phyloP scores from a whole-genome alignment of 306 rosid species.

The Vachellia pachyceras region DNA sequence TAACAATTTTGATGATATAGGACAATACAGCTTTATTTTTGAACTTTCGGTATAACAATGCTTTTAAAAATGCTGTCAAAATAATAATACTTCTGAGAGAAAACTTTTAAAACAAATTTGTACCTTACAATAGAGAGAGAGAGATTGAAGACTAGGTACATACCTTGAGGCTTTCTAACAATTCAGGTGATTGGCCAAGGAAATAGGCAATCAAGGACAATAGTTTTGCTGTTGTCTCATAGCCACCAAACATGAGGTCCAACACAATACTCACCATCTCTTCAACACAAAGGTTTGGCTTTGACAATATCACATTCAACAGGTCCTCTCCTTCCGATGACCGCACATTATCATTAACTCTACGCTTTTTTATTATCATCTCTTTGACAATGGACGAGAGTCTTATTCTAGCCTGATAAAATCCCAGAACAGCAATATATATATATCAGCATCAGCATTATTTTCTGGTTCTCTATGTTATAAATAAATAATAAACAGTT shows the following conservation, averaged over 20 bases:
- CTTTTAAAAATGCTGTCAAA: no score
- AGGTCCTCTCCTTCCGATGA: slow-evolving; percentile 45
- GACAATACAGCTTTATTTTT: no score
- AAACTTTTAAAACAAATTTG: no score
- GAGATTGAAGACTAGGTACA: neutral
- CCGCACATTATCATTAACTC: slow-evolving; percentile 17
- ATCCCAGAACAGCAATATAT: neutral
- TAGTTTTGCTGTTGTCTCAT: slow-evolving; percentile 86
- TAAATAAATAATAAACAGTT: neutral
- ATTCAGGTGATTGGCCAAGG: slow-evolving; percentile 57
- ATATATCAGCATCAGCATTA: slow-evolving; percentile 11
- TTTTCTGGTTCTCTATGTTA: neutral
- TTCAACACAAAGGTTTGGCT: slow-evolving; percentile 58
- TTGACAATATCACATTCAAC: slow-evolving; percentile 61
- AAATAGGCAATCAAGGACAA: slow-evolving; percentile 74
- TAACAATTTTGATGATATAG: no score
- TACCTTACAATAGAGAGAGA: no score
- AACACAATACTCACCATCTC: slow-evolving; percentile 67
- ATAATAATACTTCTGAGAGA: no score
- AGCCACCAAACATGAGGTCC: slow-evolving; percentile 87
- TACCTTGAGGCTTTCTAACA: slow-evolving; percentile 64
- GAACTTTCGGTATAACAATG: no score
- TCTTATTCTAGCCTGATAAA: slow-evolving; percentile 64
- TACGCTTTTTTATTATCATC: slow-evolving; percentile 52
- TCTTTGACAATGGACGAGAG: slow-evolving; percentile 53